Conservation (phyloP, 495 filamentous ascomycete species). For the Daldinia bambusicola region DNA sequence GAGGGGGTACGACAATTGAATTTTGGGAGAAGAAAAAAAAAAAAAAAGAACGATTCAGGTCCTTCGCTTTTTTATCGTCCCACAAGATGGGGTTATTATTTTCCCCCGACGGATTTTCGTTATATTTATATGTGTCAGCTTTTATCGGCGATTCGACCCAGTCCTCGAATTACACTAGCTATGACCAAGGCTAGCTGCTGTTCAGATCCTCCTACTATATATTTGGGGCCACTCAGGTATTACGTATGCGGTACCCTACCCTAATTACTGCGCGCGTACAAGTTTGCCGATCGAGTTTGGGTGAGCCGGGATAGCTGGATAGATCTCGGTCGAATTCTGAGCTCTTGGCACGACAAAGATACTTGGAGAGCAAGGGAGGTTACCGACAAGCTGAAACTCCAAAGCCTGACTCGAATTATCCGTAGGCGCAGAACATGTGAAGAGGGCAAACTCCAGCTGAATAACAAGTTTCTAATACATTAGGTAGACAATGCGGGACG, state of each 20-base stretch:
- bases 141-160: constrained; percentile 9
- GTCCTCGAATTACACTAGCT: background rate
- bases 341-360: constrained; percentile 24
- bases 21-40: constrained; percentile 11
- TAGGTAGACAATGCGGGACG: background rate
- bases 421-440: constrained; percentile 28
- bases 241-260: constrained; percentile 12
- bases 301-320: constrained; percentile 13
- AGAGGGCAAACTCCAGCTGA: constrained; percentile 27
- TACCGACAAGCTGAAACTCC: constrained; percentile 33
- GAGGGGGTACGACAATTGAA: constrained; percentile 30
- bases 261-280: constrained; percentile 25
- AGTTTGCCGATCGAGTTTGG: constrained; percentile 33
- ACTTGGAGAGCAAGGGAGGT: constrained; percentile 29
- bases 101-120: constrained; percentile 1
- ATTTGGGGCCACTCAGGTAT: constrained; percentile 14
- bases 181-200: constrained; percentile 4
- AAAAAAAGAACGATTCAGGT: constrained; percentile 8
- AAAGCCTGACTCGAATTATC: constrained; percentile 25
- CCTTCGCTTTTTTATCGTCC: constrained; percentile 18
- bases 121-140: background rate
- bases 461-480: background rate
- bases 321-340: constrained; percentile 43
- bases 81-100: constrained; percentile 14
- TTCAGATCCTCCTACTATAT: constrained; percentile 9